These are phyloP conservation scores for Penicillium samsonianum DNA, from an alignment of 495 filamentous ascomycete species.

Conservation along the genomic window DNA sequence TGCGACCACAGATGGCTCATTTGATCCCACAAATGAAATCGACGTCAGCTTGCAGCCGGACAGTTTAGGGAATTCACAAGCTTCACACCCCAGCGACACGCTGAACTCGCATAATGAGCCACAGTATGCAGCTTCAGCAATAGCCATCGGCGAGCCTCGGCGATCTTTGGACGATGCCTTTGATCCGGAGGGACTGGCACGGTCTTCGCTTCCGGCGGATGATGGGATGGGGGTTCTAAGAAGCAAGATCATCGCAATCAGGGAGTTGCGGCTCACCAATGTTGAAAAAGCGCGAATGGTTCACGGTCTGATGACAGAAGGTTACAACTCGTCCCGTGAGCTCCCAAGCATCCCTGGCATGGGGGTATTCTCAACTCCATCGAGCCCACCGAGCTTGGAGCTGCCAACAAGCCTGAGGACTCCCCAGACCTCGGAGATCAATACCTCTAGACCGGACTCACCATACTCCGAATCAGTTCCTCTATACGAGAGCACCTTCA, in stretches of 20 bases:
- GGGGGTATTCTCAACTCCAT: slow-evolving; percentile 33
- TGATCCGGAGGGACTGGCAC: slow-evolving; percentile 24
- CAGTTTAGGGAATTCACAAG: slow-evolving; percentile 3
- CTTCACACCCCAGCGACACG: neutral
- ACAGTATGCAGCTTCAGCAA: slow-evolving; percentile 2
- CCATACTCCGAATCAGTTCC: slow-evolving; percentile 32
- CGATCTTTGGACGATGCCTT: slow-evolving; percentile 11
- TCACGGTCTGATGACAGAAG: slow-evolving; percentile 79
- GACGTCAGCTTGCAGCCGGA: neutral
- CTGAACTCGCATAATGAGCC: slow-evolving; percentile 5
- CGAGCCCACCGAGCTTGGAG: slow-evolving; percentile 39
- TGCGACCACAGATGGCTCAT: slow-evolving; percentile 1
- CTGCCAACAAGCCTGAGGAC: slow-evolving; percentile 37
- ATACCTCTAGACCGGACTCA: slow-evolving; percentile 31
- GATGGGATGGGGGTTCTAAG: slow-evolving; percentile 85
- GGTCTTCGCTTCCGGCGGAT: slow-evolving; percentile 72
- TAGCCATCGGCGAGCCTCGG: slow-evolving; percentile 2
- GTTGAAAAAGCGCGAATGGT: slow-evolving; percentile 80
- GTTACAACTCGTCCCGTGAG: slow-evolving; percentile 58
- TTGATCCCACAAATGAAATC: neutral
- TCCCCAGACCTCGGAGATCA: slow-evolving; percentile 18
- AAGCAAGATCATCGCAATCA: slow-evolving; percentile 75
- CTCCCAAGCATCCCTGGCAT: slow-evolving; percentile 31
- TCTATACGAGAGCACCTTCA: slow-evolving; percentile 56
- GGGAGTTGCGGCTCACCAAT: slow-evolving; percentile 59